phyloP scores from a whole-genome alignment of 2,329 filamentous ascomycete species.

The Ceratocystis huliohia region DNA sequence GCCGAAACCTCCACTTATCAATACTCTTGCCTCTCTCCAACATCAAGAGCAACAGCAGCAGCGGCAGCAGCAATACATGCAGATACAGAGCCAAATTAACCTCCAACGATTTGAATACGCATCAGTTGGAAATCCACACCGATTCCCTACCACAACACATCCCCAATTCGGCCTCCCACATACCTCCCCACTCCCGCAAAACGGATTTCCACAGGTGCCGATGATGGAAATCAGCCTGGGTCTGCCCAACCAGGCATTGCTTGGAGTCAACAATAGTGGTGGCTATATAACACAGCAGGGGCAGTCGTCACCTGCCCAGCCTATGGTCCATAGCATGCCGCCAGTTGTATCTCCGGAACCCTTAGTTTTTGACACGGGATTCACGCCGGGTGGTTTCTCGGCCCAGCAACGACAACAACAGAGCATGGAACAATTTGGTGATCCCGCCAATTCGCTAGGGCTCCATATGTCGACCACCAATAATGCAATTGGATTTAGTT shows the following conservation, averaged over 20 bases:
- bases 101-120: neutral
- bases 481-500: neutral
- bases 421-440: neutral
- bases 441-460: neutral
- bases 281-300: neutral
- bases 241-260: neutral
- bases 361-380: neutral
- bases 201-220: neutral
- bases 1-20: neutral
- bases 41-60: neutral
- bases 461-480: neutral
- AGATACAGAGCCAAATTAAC: neutral
- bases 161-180: neutral
- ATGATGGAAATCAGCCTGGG: neutral
- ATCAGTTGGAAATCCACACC: neutral
- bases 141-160: constrained; percentile 11
- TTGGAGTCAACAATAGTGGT: neutral
- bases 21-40: neutral
- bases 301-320: constrained; percentile 14
- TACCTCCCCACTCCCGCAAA: neutral
- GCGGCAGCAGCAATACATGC: neutral
- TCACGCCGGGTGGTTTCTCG: neutral
- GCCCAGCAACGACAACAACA: neutral
- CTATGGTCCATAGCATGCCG: neutral
- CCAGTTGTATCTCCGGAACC: neutral